Percentiles rank a stretch among this genome's conserved stretches.
Conservation (phyloP, 2,329 filamentous ascomycete genomes). For the Epichloe uncinata region DNA sequence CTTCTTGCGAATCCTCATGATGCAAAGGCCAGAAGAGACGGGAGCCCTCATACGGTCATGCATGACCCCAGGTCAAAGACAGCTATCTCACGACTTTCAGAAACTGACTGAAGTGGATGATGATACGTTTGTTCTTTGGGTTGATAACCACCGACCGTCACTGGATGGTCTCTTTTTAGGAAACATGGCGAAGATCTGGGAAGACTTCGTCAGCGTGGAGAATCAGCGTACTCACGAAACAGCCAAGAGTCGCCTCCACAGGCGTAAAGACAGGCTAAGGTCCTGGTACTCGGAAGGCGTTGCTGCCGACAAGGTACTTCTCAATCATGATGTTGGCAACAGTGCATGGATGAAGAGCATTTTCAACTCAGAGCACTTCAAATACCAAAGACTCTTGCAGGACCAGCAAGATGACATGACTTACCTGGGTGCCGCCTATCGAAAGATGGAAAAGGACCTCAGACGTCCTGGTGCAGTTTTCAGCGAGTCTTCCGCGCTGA, state of each 20-base stretch:
- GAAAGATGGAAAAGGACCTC: constrained; percentile 66
- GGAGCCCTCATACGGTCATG: constrained; percentile 59
- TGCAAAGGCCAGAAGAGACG: constrained; percentile 83
- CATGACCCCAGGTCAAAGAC: constrained; percentile 54
- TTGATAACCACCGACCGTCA: constrained; percentile 66
- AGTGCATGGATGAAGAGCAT: constrained; percentile 93
- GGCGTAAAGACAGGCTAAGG: constrained; percentile 69
- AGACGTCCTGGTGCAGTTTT: constrained; percentile 72
- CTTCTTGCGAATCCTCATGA: constrained; percentile 81
- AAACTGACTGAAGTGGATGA: constrained; percentile 82
- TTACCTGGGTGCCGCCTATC: constrained; percentile 63
- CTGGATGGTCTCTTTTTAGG: constrained; percentile 75
- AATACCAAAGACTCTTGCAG: constrained; percentile 77
- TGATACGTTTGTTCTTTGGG: constrained; percentile 75
- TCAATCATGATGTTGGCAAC: constrained; percentile 76
- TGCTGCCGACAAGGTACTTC: constrained; percentile 55
- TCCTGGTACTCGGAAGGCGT: constrained; percentile 63
- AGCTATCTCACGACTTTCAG: constrained; percentile 64
- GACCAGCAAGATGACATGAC: constrained; percentile 84
- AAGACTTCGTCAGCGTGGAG: constrained; percentile 70
- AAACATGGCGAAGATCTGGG: constrained; percentile 71
- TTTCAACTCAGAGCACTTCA: constrained; percentile 80
- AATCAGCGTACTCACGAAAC: constrained; percentile 70
- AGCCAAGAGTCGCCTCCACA: constrained; percentile 54
- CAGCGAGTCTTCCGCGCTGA: constrained; percentile 47